Evolutionary conservation across 108 stramenopile species (phyloP), one percentile per base, ranked within the genome.

Genomic region (Cyclotella kingstonii): DNA sequence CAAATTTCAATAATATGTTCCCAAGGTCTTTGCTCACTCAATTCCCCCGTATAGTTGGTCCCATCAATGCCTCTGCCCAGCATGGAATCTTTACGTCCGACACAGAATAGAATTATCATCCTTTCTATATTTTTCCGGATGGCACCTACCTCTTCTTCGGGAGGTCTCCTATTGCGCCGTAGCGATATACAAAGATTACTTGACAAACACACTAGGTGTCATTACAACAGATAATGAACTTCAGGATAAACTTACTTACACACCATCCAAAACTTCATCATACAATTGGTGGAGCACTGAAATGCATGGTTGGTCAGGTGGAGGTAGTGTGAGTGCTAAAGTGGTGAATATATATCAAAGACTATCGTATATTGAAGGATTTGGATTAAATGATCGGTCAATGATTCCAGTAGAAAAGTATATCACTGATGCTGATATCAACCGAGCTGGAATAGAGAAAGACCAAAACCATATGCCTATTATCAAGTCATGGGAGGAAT

Each of bases 241-340:
- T 1, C 2, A 46, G 19, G 17, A 18, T 46, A 2, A 14, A 7
- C 14, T 15, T 40, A 40, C 39, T 3, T 1, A 14, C 2, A 4
- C 39, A 2, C 2, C 39, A 15, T 2, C 39, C 15, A 14, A 15
- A 15, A 2, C 39, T 29, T 30, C 49, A 35, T n/a, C 35, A 15
- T 14, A 34, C 9, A 77, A 56, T 14, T 90, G 91, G 88, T 90
- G 91, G 91, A 51, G 38, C 34, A 87, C 88, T 2, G 88, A 90
- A 67, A 48, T 79, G 10, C 67, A 73, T 66, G 91, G 91, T 22
- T 93, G 91, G 91, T 50, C 73, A 1, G 88, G 86, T 17, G 91
- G 91, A 21, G 23, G 58, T 6, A 80, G 88, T 54, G 17, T 28
- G 0, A 83, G 85, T 47, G 84, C 87, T 26, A 63, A 64, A 51